Conservation (phyloP, 352 stramenopile genomes). For the Globisporangium orthogonon region DNA sequence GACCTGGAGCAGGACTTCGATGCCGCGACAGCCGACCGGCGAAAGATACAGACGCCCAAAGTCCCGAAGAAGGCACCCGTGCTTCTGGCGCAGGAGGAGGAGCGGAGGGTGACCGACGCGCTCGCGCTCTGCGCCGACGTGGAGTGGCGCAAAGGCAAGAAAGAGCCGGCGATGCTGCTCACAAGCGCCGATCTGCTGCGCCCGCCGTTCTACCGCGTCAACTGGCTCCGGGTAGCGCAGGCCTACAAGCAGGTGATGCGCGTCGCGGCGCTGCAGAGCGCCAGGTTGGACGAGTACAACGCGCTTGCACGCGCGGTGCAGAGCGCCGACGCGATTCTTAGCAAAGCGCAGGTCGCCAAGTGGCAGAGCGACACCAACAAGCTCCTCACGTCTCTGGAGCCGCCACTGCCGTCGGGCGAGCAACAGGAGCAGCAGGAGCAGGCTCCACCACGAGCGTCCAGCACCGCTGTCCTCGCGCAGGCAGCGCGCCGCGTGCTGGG, state of each 20-base stretch:
- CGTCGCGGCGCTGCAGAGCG: constrained; percentile 33
- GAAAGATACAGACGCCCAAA: constrained; percentile 24
- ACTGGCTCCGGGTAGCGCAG: constrained; percentile 37
- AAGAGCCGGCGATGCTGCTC: constrained; percentile 24
- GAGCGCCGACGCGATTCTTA: constrained; percentile 30
- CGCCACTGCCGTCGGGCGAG: constrained; percentile 1
- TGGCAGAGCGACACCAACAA: constrained; percentile 36
- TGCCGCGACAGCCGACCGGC: constrained; percentile 7
- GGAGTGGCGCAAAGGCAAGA: constrained; percentile 33
- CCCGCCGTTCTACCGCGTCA: constrained; percentile 42
- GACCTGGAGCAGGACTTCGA: constrained; percentile 49
- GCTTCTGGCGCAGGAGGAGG: constrained; percentile 16
- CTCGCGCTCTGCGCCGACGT: constrained; percentile 24
- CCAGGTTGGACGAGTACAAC: constrained; percentile 66
- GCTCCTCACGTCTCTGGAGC: constrained; percentile 24
- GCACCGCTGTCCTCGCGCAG: constrained; percentile 10
- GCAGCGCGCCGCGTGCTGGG: constrained; percentile 33
- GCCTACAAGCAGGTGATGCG: constrained; percentile 43
- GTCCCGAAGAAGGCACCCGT: constrained; percentile 31
- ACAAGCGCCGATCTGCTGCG: constrained; percentile 43
- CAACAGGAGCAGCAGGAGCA: not conserved
- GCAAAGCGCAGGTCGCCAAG: constrained; percentile 44
- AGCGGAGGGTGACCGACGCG: constrained; percentile 11
- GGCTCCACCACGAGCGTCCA: not conserved
- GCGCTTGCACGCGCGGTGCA: constrained; percentile 39